Evolutionary conservation across 257 asterid species (phyloP).

Genomic region (Lycium ferocissimum): DNA sequence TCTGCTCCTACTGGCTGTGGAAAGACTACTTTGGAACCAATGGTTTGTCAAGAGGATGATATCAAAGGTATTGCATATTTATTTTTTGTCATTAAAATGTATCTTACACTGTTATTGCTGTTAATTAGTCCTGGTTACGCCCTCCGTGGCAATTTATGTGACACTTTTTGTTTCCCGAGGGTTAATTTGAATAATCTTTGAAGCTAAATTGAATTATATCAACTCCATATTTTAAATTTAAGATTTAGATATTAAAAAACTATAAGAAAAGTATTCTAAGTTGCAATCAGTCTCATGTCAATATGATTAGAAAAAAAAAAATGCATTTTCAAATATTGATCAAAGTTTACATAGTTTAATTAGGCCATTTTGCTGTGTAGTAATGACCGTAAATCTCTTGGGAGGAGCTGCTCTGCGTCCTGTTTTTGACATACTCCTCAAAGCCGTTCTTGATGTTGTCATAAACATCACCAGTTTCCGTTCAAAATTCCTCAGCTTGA

Average conservation of each 20-base stretch:
- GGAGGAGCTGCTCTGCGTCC: constrained; percentile 27
- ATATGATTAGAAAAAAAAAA: too few relatives aligned
- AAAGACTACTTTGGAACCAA: constrained; percentile 44
- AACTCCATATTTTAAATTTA: too few relatives aligned
- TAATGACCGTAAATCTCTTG: constrained; percentile 25
- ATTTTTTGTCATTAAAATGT: background rate
- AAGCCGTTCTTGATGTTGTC: constrained; percentile 25
- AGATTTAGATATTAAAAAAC: too few relatives aligned
- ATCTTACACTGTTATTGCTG: background rate
- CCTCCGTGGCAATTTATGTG: too few relatives aligned
- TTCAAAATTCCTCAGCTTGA: constrained; percentile 36
- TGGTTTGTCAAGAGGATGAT: constrained; percentile 39
- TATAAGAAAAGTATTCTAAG: too few relatives aligned
- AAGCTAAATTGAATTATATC: too few relatives aligned
- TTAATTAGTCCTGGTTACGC: background rate
- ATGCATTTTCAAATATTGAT: too few relatives aligned
- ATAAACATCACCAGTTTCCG: constrained; percentile 36
- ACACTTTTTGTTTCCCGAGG: too few relatives aligned
- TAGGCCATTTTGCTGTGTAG: background rate
- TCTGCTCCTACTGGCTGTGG: constrained; percentile 57
- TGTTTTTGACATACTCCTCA: constrained; percentile 23
- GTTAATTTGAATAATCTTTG: too few relatives aligned
- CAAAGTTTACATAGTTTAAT: too few relatives aligned
- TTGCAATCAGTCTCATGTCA: too few relatives aligned
- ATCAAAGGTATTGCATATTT: constrained; percentile 38